Evolutionary conservation across 371 early-diverging fungal genomes (phyloP).

Genomic region (Capillidium rhysosporum): DNA sequence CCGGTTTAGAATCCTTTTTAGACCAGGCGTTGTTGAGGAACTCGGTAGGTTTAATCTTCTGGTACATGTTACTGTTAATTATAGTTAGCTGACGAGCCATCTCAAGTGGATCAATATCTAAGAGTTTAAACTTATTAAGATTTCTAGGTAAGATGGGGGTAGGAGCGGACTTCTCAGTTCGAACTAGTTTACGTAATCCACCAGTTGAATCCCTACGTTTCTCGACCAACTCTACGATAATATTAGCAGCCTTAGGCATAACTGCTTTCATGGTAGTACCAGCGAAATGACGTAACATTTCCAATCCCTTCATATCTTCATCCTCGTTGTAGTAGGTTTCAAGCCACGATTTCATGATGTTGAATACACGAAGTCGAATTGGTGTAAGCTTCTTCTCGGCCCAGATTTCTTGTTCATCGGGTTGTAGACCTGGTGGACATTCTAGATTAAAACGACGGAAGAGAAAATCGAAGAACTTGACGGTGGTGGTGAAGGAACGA

Average conservation of each 20-base stretch:
- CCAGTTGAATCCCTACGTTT: constrained; percentile 29
- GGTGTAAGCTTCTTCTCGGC: constrained; percentile 67
- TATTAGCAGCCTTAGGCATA: constrained; percentile 43
- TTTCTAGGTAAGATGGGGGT: constrained; percentile 46
- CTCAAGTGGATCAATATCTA: constrained; percentile 81
- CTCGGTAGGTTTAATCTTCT: constrained; percentile 64
- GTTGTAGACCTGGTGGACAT: constrained; percentile 42
- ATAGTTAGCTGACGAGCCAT: constrained; percentile 84
- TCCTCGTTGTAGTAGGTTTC: constrained; percentile 68
- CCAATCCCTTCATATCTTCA: constrained; percentile 39
- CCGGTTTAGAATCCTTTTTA: constrained; percentile 29
- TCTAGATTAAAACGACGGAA: constrained; percentile 45
- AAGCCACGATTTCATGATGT: constrained; percentile 81
- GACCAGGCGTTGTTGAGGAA: constrained; percentile 81
- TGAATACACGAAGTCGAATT: constrained; percentile 71
- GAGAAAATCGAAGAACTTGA: constrained; percentile 46
- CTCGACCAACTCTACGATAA: constrained; percentile 41
- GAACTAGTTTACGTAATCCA: constrained; percentile 32
- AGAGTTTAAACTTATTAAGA: constrained; percentile 35
- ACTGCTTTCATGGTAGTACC: constrained; percentile 46
- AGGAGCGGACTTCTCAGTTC: constrained; percentile 32
- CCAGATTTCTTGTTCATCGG: constrained; percentile 56
- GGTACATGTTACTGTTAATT: constrained; percentile 58
- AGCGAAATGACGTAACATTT: constrained; percentile 56
- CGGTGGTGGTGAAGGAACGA: constrained; percentile 60